Base-by-base conservation (phyloP, 257 asterid genomes). In the Fraxinus anomala region DNA sequence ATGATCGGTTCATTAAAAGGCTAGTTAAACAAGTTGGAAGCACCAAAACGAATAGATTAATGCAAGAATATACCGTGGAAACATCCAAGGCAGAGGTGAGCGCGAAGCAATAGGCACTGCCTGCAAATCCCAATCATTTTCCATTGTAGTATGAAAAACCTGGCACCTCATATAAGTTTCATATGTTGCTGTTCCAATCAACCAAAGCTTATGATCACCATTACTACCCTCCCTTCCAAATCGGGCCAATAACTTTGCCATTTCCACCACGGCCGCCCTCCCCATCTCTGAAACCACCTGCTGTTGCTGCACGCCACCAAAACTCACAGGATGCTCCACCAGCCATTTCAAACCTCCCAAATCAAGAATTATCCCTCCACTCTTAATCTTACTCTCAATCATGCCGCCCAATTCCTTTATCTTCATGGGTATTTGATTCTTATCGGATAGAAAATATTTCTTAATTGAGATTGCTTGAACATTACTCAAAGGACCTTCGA, bases 321-420 rank as follows among this genome's bases (percentile, higher is more conserved):
- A 77, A 56, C 40, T 68, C 68, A 9, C 65, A 13, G 92, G 88
- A 77, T 89, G 96, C 86, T 93, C 98, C 75, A 95, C 97, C 79
- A 95, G 91, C 98, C 99, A 95, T 81, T 90, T 92, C 89, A 95
- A n/a, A 83, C 93, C 96, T 37, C 99, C 98, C 89, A 95, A 89
- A 86, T 95, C 93, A 73, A 95, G 85, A 87, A 95, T 83, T 85
- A 95, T 89, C 0, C 94, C 92, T 2, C 94, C 93, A 65, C 44
- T 76, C 12, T 79, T 81, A 16, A 90, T 80, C 86, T 61, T 90
- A n/a, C 73, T 76, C 80, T 87, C 93, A 21, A 93, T 87, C 78
- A 79, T 42, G 21, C 73, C 82, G 44, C 88, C 91, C 71, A 93
- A 79, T 76, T 93, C 91, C 36, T 83, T 89, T 24, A 93, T 89